These are phyloP conservation scores for Fusarium keratoplasticum DNA, from an alignment of 2,329 filamentous ascomycete species.

Conservation along the genomic window DNA sequence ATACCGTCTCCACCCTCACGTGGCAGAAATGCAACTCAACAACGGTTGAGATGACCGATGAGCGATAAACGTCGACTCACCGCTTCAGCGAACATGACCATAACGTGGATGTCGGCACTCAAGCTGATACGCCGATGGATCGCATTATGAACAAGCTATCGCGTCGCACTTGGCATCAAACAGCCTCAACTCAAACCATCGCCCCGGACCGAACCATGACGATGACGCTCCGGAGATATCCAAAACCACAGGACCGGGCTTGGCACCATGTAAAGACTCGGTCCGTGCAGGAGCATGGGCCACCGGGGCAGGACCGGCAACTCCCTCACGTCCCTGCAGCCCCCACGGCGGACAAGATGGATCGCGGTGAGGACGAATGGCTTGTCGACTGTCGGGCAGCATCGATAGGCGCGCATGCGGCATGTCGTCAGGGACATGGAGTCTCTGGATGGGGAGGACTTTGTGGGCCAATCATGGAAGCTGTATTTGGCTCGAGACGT, in stretches of 20 bases:
- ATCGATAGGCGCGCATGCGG: constrained; percentile 32
- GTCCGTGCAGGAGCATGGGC: constrained; percentile 40
- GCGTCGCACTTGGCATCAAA: not conserved
- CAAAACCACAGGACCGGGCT: constrained; percentile 6
- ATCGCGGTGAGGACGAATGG: constrained; percentile 25
- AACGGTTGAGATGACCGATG: constrained; percentile 18
- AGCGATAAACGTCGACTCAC: constrained; percentile 1
- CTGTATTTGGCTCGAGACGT: constrained; percentile 31
- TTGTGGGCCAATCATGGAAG: constrained; percentile 36
- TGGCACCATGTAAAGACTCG: constrained; percentile 32
- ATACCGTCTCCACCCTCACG: constrained; percentile 41
- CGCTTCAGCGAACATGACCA: not conserved
- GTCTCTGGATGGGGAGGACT: constrained; percentile 25
- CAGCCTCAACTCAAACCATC: constrained; percentile 30
- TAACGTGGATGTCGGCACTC: not conserved
- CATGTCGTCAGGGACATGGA: constrained; percentile 29
- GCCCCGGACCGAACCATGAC: constrained; percentile 32
- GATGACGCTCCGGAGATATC: constrained; percentile 34
- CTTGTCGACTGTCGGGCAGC: constrained; percentile 19
- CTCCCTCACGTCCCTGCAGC: constrained; percentile 21
- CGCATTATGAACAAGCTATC: not conserved
- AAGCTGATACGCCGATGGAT: constrained; percentile 1
- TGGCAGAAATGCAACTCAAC: constrained; percentile 28
- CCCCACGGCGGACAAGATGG: constrained; percentile 37
- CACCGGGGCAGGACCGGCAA: constrained; percentile 26